phyloP scores from a whole-genome alignment of 1,284 basidiomycete genomes.

The Meripilus lineatus region DNA sequence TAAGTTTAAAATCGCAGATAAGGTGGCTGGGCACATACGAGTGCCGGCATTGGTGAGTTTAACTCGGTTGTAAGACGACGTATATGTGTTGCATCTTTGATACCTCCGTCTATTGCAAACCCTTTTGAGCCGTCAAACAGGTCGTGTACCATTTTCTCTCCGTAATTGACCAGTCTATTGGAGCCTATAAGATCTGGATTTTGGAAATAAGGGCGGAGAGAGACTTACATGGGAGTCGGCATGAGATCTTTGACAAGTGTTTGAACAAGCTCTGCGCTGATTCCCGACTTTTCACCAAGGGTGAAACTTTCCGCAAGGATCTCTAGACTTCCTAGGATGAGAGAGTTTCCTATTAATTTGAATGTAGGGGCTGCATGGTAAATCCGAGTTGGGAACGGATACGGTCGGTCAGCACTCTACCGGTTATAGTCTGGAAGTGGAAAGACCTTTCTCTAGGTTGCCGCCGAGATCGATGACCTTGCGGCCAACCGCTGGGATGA shows the following conservation, averaged over 20 bases:
- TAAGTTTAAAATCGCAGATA: background rate
- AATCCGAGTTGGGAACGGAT: slow-evolving; percentile 5
- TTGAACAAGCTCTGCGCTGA: slow-evolving; percentile 44
- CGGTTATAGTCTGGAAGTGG: background rate
- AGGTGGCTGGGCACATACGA: slow-evolving; percentile 29
- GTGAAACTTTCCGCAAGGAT: slow-evolving; percentile 80
- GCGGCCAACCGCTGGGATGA: slow-evolving; percentile 75
- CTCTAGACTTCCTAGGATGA: slow-evolving; percentile 71
- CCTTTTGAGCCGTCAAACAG: slow-evolving; percentile 74
- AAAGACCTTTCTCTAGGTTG: slow-evolving; percentile 70
- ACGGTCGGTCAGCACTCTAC: background rate
- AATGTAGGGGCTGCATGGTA: slow-evolving; percentile 56
- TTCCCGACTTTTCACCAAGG: slow-evolving; percentile 80
- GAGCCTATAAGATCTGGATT: no score
- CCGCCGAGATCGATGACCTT: slow-evolving; percentile 74
- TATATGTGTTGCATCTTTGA: slow-evolving; percentile 77
- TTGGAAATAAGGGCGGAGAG: slow-evolving; percentile 11
- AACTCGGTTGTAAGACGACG: slow-evolving; percentile 55
- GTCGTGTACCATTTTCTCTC: slow-evolving; percentile 64
- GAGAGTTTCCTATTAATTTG: slow-evolving; percentile 76
- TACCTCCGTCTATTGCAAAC: slow-evolving; percentile 87
- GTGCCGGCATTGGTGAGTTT: slow-evolving; percentile 76
- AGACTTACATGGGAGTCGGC: slow-evolving; percentile 50
- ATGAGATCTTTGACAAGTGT: slow-evolving; percentile 40
- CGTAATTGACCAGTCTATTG: slow-evolving; percentile 52